Evolutionary conservation across 2,329 filamentous ascomycete genomes (phyloP), one percentile per base, ranked within the genome.

Genomic region (Aspergillus carbonarius): DNA sequence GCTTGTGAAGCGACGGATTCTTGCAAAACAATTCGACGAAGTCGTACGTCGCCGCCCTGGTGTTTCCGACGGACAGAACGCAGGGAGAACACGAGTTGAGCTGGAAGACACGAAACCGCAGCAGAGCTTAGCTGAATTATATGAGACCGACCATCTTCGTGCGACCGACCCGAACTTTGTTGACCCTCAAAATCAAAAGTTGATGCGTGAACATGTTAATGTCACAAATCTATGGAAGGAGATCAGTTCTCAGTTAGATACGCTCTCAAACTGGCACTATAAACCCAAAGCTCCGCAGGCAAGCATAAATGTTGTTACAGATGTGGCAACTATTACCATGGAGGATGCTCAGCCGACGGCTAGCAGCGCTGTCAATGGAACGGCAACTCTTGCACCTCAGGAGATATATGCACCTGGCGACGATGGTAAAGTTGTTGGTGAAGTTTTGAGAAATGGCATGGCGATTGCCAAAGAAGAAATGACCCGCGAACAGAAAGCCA

Each of bases 231-330:
- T 97, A 68, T 99, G 95, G 92, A 89, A 86, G 66, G 88, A 90
- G 35, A 83, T 97, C 54, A 88, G 85, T 69, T 85, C 84, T 47
- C 90, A 91, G 62, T 86, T 99, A 56, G 95, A 99, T 76, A 86
- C 91, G 25, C 86, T 99, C 63, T 93, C 88, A 76, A 96, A 90
- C 73, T 96, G 92, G 88, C 90, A 97, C 78, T 97, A 96, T 84
- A 93, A 91, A 76, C 95, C 95, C 55, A 96, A 93, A 79, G 88
- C 91, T 10, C 84, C 88, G 1, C 89, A 89, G 53, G 86, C 91
- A n/a, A 85, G 86, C 47, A 85, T 99, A 62, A 93, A 91, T 44
- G 90, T 97, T 56, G 89, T 97, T 34, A 85, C 91, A 25, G 93
- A 98, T 76, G 91, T 95, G 4, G 91, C 93, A n/a, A 92, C 91